Conservation (phyloP, 2,329 filamentous ascomycete species). For the Massarina eburnea region DNA sequence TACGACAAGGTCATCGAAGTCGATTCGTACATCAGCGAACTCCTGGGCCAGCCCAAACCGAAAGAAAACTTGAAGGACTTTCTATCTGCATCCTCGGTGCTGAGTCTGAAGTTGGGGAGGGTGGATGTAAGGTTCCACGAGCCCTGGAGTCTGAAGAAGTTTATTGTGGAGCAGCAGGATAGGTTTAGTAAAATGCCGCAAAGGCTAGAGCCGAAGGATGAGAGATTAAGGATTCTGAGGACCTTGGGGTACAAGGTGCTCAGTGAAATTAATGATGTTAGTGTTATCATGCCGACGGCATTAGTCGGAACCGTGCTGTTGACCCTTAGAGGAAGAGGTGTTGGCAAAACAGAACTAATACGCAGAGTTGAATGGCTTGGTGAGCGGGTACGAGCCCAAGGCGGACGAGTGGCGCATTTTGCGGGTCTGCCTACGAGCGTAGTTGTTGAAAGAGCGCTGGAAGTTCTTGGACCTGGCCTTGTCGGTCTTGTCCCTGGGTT, state of each 20-base stretch:
- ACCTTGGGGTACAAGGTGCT: conserved; percentile 91
- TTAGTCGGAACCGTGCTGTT: conserved; percentile 91
- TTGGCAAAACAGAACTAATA: conserved; percentile 82
- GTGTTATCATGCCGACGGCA: conserved; percentile 97
- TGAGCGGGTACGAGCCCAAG: conserved; percentile 77
- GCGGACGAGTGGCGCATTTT: conserved; percentile 92
- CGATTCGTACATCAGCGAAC: conserved; percentile 84
- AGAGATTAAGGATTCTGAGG: conserved; percentile 72
- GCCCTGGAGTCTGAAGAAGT: conserved; percentile 86
- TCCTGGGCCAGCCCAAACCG: conserved; percentile 90
- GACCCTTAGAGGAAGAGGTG: conserved; percentile 86
- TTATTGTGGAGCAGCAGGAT: conserved; percentile 74
- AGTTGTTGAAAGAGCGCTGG: conserved; percentile 86
- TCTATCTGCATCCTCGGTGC: conserved; percentile 81
- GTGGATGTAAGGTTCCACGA: conserved; percentile 97
- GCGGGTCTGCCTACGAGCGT: conserved; percentile 75
- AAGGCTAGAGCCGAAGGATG: conserved; percentile 43
- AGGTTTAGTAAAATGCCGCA: conserved; percentile 50
- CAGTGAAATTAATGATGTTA: conserved; percentile 91
- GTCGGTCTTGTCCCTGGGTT: conserved; percentile 79
- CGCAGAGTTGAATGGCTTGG: conserved; percentile 90
- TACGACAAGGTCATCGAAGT: conserved; percentile 99
- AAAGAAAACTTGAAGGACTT: conserved; percentile 93
- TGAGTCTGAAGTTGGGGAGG: conserved; percentile 84
- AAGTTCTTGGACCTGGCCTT: conserved; percentile 86